Conservation (phyloP, 768 basidiomycete species). For the Lentinula lateritia region DNA sequence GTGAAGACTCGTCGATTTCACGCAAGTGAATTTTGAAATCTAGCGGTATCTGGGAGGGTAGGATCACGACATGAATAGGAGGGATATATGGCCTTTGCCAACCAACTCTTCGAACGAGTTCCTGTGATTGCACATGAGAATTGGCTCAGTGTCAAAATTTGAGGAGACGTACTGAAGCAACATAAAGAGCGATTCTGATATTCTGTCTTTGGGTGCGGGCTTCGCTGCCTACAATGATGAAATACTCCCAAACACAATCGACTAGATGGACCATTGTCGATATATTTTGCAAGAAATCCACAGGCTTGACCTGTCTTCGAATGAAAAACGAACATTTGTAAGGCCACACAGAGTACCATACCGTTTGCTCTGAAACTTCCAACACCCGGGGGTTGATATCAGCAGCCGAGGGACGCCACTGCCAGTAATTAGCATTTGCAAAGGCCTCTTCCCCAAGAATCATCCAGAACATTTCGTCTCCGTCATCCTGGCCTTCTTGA, state of each 20-base stretch:
- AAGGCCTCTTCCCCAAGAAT: conserved; percentile 71
- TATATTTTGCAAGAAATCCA: conserved; percentile 36
- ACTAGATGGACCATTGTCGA: conserved; percentile 49
- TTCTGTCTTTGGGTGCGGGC: conserved; percentile 57
- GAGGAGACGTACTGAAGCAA: conserved; percentile 42
- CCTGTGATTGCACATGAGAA: conserved; percentile 28
- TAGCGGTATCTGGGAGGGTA: conserved; percentile 70
- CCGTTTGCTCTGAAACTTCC: conserved; percentile 40
- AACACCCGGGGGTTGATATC: conserved; percentile 50
- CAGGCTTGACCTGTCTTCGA: conserved; percentile 36
- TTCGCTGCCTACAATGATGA: conserved; percentile 62
- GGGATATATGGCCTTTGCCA: conserved; percentile 61
- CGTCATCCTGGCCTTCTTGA: conserved; percentile 56
- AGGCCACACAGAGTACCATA: conserved; percentile 23
- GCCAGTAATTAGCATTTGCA: conserved; percentile 81
- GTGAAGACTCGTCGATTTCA: conserved; percentile 54
- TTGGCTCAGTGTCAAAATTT: background rate
- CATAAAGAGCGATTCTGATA: conserved; percentile 56
- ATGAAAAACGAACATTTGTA: background rate
- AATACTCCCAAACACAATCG: conserved; percentile 78
- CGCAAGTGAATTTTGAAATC: conserved; percentile 68
- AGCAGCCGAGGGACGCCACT: conserved; percentile 48
- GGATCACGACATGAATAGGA: conserved; percentile 64
- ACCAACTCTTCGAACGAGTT: conserved; percentile 47
- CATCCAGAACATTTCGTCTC: conserved; percentile 85